phyloP scores from a whole-genome alignment of 768 basidiomycete genomes.

The Lanmaoa pseudosensibilis region DNA sequence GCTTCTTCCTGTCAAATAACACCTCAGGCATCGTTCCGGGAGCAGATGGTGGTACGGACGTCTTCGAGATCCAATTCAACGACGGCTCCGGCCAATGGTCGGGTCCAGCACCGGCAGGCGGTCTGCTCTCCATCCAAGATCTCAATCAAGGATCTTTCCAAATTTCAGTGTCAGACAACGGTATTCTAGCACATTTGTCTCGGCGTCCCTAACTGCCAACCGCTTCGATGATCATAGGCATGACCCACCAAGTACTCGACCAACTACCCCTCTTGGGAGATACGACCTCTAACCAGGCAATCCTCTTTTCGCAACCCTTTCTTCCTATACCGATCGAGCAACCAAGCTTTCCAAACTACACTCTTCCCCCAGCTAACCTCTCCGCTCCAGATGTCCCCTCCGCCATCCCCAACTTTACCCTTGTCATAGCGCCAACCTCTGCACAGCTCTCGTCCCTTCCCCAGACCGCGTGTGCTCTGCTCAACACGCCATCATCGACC shows the following conservation, averaged over 20 bases:
- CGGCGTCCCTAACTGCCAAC: background rate
- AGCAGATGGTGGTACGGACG: constrained; percentile 38
- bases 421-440: constrained; percentile 56
- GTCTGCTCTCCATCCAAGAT: constrained; percentile 49
- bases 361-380: constrained; percentile 59
- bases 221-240: constrained; percentile 33
- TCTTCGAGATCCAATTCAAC: constrained; percentile 48
- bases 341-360: constrained; percentile 74
- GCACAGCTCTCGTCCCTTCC: constrained; percentile 42
- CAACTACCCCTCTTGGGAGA: constrained; percentile 65
- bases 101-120: constrained; percentile 47
- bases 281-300: constrained; percentile 68
- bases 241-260: constrained; percentile 47
- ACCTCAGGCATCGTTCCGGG: constrained; percentile 38
- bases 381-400: constrained; percentile 44
- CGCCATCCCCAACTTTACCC: constrained; percentile 47
- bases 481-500: constrained; percentile 32
- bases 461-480: constrained; percentile 62
- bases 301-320: constrained; percentile 69
- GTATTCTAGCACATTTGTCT: constrained; percentile 24
- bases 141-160: constrained; percentile 50
- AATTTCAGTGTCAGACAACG: constrained; percentile 52
- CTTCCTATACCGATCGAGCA: constrained; percentile 25
- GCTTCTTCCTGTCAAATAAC: constrained; percentile 62
- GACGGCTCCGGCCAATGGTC: constrained; percentile 55